Base-by-base conservation (phyloP, 2,329 filamentous ascomycete genomes). In the Microascus cirrosus region DNA sequence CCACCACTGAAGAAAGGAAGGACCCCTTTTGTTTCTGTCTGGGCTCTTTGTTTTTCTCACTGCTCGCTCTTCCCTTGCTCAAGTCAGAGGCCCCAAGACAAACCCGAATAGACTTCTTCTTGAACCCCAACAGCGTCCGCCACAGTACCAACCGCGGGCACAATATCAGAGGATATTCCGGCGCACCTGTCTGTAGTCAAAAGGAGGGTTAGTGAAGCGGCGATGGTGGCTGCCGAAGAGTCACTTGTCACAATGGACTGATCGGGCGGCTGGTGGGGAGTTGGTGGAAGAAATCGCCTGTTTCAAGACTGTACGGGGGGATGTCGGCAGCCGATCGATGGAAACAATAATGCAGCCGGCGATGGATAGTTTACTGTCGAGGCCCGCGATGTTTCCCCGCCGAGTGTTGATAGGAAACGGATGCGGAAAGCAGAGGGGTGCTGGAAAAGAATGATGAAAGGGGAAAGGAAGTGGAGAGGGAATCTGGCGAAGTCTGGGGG, bases 1-100 rank as follows among this genome's bases (percentile, higher is more conserved):
- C 55, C 59, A 58, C 58, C 59, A 32, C 55, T 56, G 55, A 48
- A 56, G 32, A 53, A 61, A 61, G 58, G 62, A 60, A 60, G 57
- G 61, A 59, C 58, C 61, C 60, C 61, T 63, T 42, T 58, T 42
- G 51, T 58, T 58, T 48, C 32, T 48, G 54, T 22, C 25, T 58
- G 36, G 55, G 55, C 39, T 52, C 34, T 52, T 48, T 42, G 15
- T 57, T 48, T 53, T 53, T 39, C 42, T 58, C 35, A 20, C 20
- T 35, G n/a, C 18, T 28, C 39, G 45, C 39, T 53, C 35, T 58
- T 42, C 48, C 51, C 56, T 58, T 53, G 50, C 45, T 50, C 45
- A 22, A 50, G 8, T 50, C 45, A 50, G 45, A 50, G 45, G 20
- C 51, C 56, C 42, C 42, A 36, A 50, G 55, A 50, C n/a, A 56